A percentile compares a stretch with the other conserved stretches of the same genome.
These are phyloP conservation scores for Trichocladium uniseriatum DNA, from an alignment of 495 filamentous ascomycete genomes.

Conservation along the genomic window DNA sequence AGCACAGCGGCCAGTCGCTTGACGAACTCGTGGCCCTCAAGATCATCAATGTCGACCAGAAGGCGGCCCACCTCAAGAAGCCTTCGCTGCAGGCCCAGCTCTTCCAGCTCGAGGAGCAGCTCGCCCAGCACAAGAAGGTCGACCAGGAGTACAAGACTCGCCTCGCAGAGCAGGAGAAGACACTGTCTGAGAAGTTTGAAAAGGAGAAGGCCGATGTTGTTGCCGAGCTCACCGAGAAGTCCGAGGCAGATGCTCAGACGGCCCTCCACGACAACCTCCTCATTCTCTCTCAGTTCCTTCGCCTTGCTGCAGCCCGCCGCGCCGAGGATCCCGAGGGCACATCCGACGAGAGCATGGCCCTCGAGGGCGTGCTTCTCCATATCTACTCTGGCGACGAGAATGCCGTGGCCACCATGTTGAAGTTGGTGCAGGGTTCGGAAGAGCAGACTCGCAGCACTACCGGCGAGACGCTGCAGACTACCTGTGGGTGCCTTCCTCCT, in stretches of 20 bases:
- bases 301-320: constrained; percentile 64
- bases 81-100: constrained; percentile 69
- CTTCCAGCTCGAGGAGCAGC: constrained; percentile 71
- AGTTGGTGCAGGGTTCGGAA: constrained; percentile 70
- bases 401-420: constrained; percentile 74
- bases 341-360: constrained; percentile 66
- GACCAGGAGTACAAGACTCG: constrained; percentile 66
- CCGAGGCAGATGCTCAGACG: constrained; percentile 46
- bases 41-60: constrained; percentile 91
- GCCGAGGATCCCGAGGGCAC: constrained; percentile 52
- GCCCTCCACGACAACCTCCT: constrained; percentile 49
- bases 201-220: constrained; percentile 55
- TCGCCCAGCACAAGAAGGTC: constrained; percentile 73
- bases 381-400: constrained; percentile 80
- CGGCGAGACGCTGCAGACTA: constrained; percentile 54
- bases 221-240: constrained; percentile 45
- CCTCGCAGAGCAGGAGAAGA: constrained; percentile 56
- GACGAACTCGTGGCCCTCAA: constrained; percentile 73
- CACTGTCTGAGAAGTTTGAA: constrained; percentile 60
- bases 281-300: constrained; percentile 68
- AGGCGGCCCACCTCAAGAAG: constrained; percentile 80
- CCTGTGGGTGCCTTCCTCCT: too few relatives aligned
- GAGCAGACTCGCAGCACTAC: constrained; percentile 60
- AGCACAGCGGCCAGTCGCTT: constrained; percentile 64
- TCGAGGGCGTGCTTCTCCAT: constrained; percentile 80